These are phyloP conservation scores for Scutellaria barbata DNA, from an alignment of 257 asterid species.

Conservation along the genomic window DNA sequence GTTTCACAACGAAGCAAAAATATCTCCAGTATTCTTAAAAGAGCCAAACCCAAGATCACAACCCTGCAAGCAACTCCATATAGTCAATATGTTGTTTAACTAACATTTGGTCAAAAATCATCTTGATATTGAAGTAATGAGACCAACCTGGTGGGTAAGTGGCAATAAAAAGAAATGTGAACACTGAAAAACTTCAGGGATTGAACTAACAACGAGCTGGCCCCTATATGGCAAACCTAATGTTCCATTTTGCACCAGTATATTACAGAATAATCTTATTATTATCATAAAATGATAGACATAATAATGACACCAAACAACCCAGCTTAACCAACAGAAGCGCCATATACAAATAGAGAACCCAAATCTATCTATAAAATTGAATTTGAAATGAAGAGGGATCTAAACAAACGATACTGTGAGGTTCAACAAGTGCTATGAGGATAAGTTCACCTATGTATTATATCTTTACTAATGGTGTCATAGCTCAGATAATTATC, in stretches of 20 bases:
- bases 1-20: conserved; percentile 51
- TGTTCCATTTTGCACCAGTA: conserved; percentile 58
- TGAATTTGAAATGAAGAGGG: too few species aligned
- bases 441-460: too few species aligned
- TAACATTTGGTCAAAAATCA: conserved; percentile 51
- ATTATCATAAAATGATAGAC: conserved; percentile 38
- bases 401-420: too few species aligned
- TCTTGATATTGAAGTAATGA: conserved; percentile 49
- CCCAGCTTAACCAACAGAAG: conserved; percentile 31
- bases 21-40: conserved; percentile 58
- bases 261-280: conserved; percentile 46
- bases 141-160: conserved; percentile 68
- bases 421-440: background rate
- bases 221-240: conserved; percentile 68
- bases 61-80: conserved; percentile 67
- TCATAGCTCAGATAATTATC: too few species aligned
- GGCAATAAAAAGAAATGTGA: conserved; percentile 62
- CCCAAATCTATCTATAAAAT: background rate
- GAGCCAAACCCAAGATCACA: conserved; percentile 58
- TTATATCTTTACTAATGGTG: too few species aligned
- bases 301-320: conserved; percentile 30
- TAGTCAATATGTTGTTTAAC: conserved; percentile 56
- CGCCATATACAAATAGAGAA: background rate
- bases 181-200: conserved; percentile 65
- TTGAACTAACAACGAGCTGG: conserved; percentile 63